Evolutionary conservation across 495 filamentous ascomycete species (phyloP).

Genomic region (Neurospora sp.): DNA sequence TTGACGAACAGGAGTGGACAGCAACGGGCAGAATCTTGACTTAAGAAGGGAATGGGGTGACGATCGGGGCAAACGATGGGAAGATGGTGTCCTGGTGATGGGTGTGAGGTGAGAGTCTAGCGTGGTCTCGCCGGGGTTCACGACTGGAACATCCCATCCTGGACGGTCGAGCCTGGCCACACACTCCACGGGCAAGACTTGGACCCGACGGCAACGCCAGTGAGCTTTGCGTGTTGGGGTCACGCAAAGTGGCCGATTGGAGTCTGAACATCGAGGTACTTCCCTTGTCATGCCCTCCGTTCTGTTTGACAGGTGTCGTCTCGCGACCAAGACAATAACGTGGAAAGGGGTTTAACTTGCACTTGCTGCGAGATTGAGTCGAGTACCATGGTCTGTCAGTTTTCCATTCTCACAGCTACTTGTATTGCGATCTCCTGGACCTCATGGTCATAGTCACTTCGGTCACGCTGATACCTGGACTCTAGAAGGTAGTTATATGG

Average conservation of each 20-base stretch:
- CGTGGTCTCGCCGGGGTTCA: neutral
- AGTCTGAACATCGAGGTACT: neutral
- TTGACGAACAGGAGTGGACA: neutral
- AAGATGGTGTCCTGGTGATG: neutral
- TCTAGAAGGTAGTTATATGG: neutral
- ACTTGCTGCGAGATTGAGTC: neutral
- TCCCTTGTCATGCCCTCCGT: neutral
- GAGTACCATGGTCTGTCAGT: neutral
- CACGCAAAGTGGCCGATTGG: neutral
- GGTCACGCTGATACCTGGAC: neutral
- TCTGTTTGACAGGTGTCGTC: neutral
- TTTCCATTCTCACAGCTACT: neutral
- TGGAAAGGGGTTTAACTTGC: neutral
- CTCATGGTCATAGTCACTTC: neutral
- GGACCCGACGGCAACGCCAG: neutral
- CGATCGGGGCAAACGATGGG: neutral
- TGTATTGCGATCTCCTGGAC: too few species aligned
- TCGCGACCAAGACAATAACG: neutral
- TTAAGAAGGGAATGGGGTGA: neutral
- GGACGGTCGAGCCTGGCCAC: neutral
- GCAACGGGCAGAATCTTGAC: neutral
- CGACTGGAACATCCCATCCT: neutral
- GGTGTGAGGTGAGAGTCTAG: neutral
- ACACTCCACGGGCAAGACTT: neutral
- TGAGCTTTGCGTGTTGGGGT: neutral